Percentiles rank a stretch among this genome's conserved stretches.
Evolutionary conservation across 2,329 filamentous ascomycete species (phyloP).

Genomic region (Plenodomus lindquistii): DNA sequence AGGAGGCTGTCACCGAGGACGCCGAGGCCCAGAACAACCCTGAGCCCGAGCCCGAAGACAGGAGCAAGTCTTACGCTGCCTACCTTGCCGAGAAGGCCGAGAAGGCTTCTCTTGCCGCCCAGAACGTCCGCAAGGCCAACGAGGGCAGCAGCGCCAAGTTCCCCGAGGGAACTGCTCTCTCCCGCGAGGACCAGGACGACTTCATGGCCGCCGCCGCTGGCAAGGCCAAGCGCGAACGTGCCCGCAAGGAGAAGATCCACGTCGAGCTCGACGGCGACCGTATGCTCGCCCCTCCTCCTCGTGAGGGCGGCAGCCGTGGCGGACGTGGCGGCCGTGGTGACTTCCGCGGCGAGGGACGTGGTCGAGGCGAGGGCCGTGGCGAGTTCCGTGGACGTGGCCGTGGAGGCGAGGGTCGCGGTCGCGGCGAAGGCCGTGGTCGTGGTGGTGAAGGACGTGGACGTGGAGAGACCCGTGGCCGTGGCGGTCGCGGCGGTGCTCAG

Average conservation of each 20-base stretch:
- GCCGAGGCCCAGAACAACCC: constrained; percentile 50
- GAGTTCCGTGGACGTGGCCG: constrained; percentile 51
- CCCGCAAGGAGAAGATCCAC: constrained; percentile 88
- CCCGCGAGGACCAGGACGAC: constrained; percentile 63
- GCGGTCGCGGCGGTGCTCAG: constrained; percentile 49
- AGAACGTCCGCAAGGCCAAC: constrained; percentile 84
- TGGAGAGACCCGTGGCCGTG: constrained; percentile 53
- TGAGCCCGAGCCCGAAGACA: constrained; percentile 71
- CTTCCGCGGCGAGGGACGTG: constrained; percentile 55
- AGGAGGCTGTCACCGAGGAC: constrained; percentile 55
- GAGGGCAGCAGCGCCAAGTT: constrained; percentile 96
- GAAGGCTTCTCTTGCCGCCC: constrained; percentile 75
- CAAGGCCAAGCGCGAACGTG: constrained; percentile 82
- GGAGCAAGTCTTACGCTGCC: constrained; percentile 85
- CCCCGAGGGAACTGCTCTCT: constrained; percentile 74
- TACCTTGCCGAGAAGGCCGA: constrained; percentile 78
- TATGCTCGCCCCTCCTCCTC: constrained; percentile 58
- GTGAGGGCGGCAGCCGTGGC: constrained; percentile 51
- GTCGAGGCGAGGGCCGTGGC: constrained; percentile 55
- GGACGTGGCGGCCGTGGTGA: constrained; percentile 55
- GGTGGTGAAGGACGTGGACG: constrained; percentile 45
- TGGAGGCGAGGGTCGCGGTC: constrained; percentile 51
- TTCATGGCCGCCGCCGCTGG: constrained; percentile 75
- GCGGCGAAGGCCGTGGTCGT: constrained; percentile 52
- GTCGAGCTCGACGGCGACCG: constrained; percentile 82